A percentile compares a stretch with the other conserved stretches of the same genome.
Evolutionary conservation across 441 rosid species (phyloP).

Genomic region (Adansonia gregorii): DNA sequence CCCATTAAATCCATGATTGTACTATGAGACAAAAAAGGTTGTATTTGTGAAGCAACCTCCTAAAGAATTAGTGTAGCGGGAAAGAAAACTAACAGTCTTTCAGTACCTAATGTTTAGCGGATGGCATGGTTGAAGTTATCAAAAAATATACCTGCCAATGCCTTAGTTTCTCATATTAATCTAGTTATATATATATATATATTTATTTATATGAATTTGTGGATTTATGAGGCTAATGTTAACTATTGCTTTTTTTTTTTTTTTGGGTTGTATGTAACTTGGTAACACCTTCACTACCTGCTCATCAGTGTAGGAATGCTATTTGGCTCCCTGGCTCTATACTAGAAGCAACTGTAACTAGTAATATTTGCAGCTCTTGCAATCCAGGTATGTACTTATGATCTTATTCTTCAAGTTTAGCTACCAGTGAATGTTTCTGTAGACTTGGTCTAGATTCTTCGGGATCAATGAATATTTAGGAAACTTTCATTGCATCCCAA

Average conservation of each 20-base stretch:
- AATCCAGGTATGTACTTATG: constrained; percentile 63
- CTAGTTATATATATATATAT: not conserved
- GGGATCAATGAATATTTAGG: constrained; percentile 11
- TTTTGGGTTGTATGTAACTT: not conserved
- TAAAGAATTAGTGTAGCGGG: not conserved
- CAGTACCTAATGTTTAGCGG: not conserved
- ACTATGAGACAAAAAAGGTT: not conserved
- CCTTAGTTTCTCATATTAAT: not conserved
- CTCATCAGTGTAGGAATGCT: constrained; percentile 83
- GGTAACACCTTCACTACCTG: constrained; percentile 25
- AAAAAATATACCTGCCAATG: not conserved
- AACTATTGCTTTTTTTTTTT: not conserved
- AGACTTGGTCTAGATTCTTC: constrained; percentile 10
- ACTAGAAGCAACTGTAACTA: constrained; percentile 80
- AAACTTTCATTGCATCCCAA: not conserved
- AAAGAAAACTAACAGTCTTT: not conserved
- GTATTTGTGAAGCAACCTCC: not conserved
- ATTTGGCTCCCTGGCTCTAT: constrained; percentile 96
- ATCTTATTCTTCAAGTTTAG: constrained; percentile 19
- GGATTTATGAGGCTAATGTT: constrained; percentile 10
- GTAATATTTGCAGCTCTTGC: constrained; percentile 76
- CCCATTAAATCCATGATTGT: not conserved
- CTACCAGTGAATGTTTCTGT: not conserved
- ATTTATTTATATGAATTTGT: not conserved
- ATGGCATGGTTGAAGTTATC: not conserved